A percentile compares a stretch with the other conserved stretches of the same genome.
phyloP scores from a whole-genome alignment of 2,329 filamentous ascomycete genomes.

The Mycosphaerelloides madeirae region DNA sequence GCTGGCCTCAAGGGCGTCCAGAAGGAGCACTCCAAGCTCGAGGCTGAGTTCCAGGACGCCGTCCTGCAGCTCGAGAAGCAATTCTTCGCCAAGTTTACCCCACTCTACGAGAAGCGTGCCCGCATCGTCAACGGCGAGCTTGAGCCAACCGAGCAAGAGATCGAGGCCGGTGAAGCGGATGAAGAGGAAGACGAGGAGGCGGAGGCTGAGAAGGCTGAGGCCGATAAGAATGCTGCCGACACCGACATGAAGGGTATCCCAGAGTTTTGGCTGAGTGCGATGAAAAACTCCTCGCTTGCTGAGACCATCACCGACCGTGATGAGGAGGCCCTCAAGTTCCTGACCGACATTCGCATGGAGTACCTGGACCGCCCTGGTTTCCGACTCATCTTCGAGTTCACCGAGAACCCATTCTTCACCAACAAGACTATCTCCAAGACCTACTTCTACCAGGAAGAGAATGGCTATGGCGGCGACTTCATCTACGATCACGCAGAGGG shows the following conservation, averaged over 20 bases:
- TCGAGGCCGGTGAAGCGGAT: conserved; percentile 78
- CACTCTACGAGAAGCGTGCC: conserved; percentile 91
- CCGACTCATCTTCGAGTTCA: conserved; percentile 96
- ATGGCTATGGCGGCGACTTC: conserved; percentile 96
- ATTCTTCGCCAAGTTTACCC: conserved; percentile 98
- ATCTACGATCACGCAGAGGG: conserved; percentile 99
- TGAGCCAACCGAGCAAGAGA: conserved; percentile 83
- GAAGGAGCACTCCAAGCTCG: conserved; percentile 97
- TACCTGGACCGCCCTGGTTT: conserved; percentile 98
- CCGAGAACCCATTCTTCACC: conserved; percentile 91
- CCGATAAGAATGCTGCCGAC: conserved; percentile 52
- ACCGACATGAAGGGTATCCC: conserved; percentile 72
- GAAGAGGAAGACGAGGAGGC: conserved; percentile 62
- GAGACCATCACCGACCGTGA: conserved; percentile 99
- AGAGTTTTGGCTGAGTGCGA: conserved; percentile 98
- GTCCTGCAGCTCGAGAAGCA: conserved; percentile 98
- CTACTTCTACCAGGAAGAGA: conserved; percentile 99
- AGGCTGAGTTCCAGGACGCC: conserved; percentile 97
- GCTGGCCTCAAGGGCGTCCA: conserved; percentile 95
- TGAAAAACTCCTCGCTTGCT: conserved; percentile 98
- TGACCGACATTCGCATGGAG: conserved; percentile 96
- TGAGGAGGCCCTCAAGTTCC: conserved; percentile 83
- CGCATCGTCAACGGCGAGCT: conserved; percentile 81
- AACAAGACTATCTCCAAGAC: conserved; percentile 98
- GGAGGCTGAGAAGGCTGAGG: conserved; percentile 52